Conservation (phyloP, 2,329 filamentous ascomycete species). For the Fusarium pininemorale region DNA sequence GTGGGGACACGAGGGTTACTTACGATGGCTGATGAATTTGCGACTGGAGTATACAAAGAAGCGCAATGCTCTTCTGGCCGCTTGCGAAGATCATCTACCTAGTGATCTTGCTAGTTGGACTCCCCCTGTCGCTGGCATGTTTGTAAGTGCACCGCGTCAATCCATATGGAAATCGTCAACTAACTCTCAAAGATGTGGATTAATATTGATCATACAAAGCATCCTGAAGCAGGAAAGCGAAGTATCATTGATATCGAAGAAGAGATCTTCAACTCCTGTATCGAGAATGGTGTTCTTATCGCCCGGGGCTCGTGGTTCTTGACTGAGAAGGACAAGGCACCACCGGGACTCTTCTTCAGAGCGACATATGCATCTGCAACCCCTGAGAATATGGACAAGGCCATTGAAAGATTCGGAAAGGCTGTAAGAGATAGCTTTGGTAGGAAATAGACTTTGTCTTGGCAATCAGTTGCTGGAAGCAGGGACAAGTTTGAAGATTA, state of each 20-base stretch:
- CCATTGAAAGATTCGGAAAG: conserved; percentile 78
- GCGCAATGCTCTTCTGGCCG: conserved; percentile 78
- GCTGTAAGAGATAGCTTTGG: conserved; percentile 71
- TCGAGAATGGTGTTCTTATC: conserved; percentile 80
- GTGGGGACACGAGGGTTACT: conserved; percentile 91
- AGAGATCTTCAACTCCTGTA: conserved; percentile 81
- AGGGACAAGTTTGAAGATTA: neutral
- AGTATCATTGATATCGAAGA: conserved; percentile 78
- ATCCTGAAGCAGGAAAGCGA: conserved; percentile 66
- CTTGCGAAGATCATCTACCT: conserved; percentile 83
- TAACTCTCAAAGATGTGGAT: conserved; percentile 71
- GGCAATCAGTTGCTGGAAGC: neutral
- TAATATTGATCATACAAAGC: conserved; percentile 70
- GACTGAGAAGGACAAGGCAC: conserved; percentile 71
- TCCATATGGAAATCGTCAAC: neutral
- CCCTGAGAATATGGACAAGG: conserved; percentile 73
- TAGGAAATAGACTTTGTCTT: conserved; percentile 36
- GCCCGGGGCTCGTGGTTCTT: conserved; percentile 92
- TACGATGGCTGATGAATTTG: conserved; percentile 88
- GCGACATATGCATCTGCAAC: conserved; percentile 88
- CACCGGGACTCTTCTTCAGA: conserved; percentile 81
- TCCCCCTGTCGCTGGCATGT: conserved; percentile 90
- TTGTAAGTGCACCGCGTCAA: conserved; percentile 68
- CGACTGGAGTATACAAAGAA: conserved; percentile 82
- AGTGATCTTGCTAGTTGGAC: conserved; percentile 79